A percentile compares a stretch with the other conserved stretches of the same genome.
Evolutionary conservation across 495 filamentous ascomycete species (phyloP).

Genomic region (Cercophora scortea): DNA sequence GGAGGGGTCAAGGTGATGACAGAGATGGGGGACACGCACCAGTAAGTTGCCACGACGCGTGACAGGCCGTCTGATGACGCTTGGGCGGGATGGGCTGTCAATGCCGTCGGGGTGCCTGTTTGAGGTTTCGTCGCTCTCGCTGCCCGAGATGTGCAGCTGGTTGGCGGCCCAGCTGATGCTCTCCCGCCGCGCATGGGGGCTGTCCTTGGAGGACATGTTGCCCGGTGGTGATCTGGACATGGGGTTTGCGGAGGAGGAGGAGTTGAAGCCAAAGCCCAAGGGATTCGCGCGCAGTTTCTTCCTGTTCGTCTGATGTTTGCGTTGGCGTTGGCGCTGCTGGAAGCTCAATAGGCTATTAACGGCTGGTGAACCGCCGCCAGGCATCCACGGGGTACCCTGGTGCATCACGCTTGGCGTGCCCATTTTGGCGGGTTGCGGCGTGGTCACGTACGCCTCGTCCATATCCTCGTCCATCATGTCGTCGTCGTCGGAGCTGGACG

Average conservation of each 20-base stretch:
- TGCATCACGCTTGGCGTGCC: constrained; percentile 25
- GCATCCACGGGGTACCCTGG: constrained; percentile 42
- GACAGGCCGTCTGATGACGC: constrained; percentile 61
- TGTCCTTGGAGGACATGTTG: constrained; percentile 21
- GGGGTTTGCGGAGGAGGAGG: constrained; percentile 12
- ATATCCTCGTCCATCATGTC: constrained; percentile 76
- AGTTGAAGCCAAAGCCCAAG: constrained; percentile 31
- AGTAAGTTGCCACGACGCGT: constrained; percentile 82
- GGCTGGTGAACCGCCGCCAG: constrained; percentile 48
- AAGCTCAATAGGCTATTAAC: constrained; percentile 68
- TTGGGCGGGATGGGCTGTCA: constrained; percentile 37
- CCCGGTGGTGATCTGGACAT: constrained; percentile 39
- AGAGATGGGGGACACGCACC: constrained; percentile 41
- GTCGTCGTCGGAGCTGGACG: constrained; percentile 66
- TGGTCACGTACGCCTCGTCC: constrained; percentile 67
- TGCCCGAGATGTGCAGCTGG: constrained; percentile 76
- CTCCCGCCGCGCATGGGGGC: constrained; percentile 58
- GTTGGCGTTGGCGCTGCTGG: constrained; percentile 65
- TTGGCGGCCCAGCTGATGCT: constrained; percentile 81
- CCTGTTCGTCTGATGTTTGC: constrained; percentile 36
- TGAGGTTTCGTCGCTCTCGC: constrained; percentile 69
- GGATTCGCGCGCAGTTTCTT: constrained; percentile 27
- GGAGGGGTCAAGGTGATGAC: too few species aligned
- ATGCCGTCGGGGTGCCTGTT: constrained; percentile 37
- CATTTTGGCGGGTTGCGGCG: constrained; percentile 53